Evolutionary conservation across 2,329 filamentous ascomycete species (phyloP).

Genomic region (Phialophora chinensis): DNA sequence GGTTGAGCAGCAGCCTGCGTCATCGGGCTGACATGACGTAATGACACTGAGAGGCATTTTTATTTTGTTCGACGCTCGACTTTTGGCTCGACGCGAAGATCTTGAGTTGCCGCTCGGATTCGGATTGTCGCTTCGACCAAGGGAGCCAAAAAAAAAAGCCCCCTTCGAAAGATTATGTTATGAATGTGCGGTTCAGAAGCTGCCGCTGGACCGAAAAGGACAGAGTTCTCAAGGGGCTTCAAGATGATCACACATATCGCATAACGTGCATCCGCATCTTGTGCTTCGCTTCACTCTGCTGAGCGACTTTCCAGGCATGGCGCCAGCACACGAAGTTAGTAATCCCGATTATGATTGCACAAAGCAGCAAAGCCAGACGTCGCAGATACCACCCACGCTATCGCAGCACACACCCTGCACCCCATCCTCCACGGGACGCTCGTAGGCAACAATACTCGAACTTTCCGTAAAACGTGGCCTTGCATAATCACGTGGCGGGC

Average conservation of each 20-base stretch:
- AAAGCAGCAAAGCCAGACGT: neutral
- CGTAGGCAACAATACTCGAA: neutral
- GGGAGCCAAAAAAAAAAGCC: too few species aligned
- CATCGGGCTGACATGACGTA: neutral
- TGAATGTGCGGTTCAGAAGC: neutral
- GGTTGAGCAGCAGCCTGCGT: neutral
- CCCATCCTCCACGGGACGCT: neutral
- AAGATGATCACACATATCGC: neutral
- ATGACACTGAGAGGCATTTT: neutral
- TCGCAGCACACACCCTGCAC: neutral
- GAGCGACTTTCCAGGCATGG: neutral
- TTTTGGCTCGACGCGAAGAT: too few species aligned
- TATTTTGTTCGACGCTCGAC: neutral
- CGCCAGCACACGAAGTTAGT: neutral
- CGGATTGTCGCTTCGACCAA: neutral
- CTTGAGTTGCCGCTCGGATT: neutral
- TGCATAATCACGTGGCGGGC: conserved; percentile 2
- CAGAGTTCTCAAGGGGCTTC: neutral
- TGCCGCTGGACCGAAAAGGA: neutral
- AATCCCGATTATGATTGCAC: neutral
- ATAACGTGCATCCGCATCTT: neutral
- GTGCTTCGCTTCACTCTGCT: neutral
- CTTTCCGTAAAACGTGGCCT: too few species aligned
- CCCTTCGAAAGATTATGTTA: neutral
- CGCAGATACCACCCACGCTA: too few species aligned